Percentiles rank a stretch among this genome's conserved stretches.
These are phyloP conservation scores for Starmerella roubikii DNA, from an alignment of 805 yeast genomes.

Conservation along the genomic window DNA sequence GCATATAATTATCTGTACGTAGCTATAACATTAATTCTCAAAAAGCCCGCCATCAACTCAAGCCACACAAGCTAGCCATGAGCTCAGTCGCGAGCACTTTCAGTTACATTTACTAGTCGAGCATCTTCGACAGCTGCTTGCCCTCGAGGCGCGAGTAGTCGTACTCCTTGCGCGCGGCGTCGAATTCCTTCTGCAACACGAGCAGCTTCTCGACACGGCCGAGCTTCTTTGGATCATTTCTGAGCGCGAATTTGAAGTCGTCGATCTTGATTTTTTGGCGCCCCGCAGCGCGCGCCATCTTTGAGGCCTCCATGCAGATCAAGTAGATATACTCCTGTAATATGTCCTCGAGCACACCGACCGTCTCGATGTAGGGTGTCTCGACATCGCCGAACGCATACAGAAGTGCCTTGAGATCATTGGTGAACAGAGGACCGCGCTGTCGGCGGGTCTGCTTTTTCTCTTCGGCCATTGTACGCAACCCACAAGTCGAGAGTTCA, in stretches of 20 bases:
- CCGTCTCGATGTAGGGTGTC: constrained; percentile 54
- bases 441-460: constrained; percentile 7
- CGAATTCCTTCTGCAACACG: constrained; percentile 44
- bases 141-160: constrained; percentile 42
- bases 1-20: too few relatives aligned
- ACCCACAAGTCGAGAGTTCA: too few relatives aligned
- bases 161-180: constrained; percentile 53
- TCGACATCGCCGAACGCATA: constrained; percentile 63
- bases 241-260: constrained; percentile 55
- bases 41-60: too few relatives aligned
- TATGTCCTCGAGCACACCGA: constrained; percentile 53
- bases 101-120: constrained; percentile 13
- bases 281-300: constrained; percentile 37
- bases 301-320: constrained; percentile 41
- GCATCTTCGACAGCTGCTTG: constrained; percentile 24
- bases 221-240: constrained; percentile 51
- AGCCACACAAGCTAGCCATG: too few relatives aligned
- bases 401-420: constrained; percentile 41
- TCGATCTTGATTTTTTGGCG: constrained; percentile 56
- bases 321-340: constrained; percentile 50
- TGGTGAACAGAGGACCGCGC: constrained; percentile 25
- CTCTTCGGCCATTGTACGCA: constrained; percentile 5
- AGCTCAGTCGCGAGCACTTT: too few relatives aligned
- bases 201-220: constrained; percentile 58
- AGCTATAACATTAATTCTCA: too few relatives aligned